phyloP scores from a whole-genome alignment of 306 rosid species.

The Dalbergia oliveri region DNA sequence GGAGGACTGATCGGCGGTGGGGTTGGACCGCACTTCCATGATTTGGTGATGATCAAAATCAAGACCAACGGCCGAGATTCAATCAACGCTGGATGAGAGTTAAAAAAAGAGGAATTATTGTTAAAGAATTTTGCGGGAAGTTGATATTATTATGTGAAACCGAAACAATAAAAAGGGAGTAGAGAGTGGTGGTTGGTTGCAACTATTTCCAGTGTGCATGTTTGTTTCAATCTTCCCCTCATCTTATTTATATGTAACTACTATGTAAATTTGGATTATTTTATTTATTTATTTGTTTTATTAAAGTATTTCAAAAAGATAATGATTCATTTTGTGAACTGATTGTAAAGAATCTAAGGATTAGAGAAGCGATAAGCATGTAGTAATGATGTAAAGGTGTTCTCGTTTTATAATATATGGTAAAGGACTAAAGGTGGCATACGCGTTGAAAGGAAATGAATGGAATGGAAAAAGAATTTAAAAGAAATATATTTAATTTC shows the following conservation, averaged over 20 bases:
- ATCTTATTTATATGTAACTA: neutral
- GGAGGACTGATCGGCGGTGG: constrained; percentile 69
- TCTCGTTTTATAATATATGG: neutral
- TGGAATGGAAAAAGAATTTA: too few species aligned
- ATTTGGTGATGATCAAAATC: constrained; percentile 45
- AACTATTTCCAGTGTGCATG: constrained; percentile 3
- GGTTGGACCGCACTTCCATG: constrained; percentile 83
- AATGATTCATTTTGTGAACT: neutral
- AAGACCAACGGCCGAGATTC: constrained; percentile 46
- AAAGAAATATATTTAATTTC: too few species aligned
- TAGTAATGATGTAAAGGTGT: neutral
- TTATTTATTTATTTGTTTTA: neutral
- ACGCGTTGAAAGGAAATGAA: too few species aligned
- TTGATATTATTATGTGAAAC: neutral
- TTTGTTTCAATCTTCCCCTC: neutral
- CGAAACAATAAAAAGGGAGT: neutral
- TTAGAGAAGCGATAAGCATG: neutral
- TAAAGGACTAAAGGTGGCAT: too few species aligned
- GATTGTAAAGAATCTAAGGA: neutral
- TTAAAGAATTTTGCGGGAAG: constrained; percentile 5
- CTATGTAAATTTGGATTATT: neutral
- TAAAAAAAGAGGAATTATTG: neutral
- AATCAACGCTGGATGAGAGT: constrained; percentile 20
- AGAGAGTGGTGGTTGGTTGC: constrained; percentile 12
- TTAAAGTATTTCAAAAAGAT: neutral